These are phyloP conservation scores for Orbilia oligospora DNA, from an alignment of 2,329 filamentous ascomycete genomes.

Conservation along the genomic window DNA sequence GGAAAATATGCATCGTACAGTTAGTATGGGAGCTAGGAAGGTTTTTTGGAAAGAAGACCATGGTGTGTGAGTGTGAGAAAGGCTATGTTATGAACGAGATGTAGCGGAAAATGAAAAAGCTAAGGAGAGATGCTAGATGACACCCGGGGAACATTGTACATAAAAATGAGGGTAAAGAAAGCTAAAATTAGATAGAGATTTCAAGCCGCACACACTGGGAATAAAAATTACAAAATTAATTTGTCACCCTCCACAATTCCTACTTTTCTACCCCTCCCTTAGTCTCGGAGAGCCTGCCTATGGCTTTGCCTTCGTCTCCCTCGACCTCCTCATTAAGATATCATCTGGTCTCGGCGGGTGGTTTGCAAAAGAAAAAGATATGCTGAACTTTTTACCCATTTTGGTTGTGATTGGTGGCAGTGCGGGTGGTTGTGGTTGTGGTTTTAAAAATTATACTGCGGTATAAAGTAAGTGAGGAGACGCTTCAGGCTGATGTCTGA, in stretches of 20 bases:
- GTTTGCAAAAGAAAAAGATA: slow-evolving; percentile 35
- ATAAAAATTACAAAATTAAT: slow-evolving; percentile 51
- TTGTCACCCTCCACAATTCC: slow-evolving; percentile 11
- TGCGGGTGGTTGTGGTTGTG: slow-evolving; percentile 8
- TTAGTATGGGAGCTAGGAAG: slow-evolving; percentile 5
- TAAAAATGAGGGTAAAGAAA: slow-evolving; percentile 38
- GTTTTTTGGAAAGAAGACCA: neutral
- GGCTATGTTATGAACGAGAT: slow-evolving; percentile 36
- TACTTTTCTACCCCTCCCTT: slow-evolving; percentile 1
- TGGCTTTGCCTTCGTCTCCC: slow-evolving; percentile 2
- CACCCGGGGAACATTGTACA: slow-evolving; percentile 26
- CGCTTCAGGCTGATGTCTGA: slow-evolving; percentile 45
- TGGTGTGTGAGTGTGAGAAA: neutral
- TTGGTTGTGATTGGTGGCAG: slow-evolving; percentile 16
- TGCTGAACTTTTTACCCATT: slow-evolving; percentile 47
- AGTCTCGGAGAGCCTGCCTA: too few species aligned
- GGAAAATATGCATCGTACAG: slow-evolving; percentile 30
- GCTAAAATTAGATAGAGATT: slow-evolving; percentile 21
- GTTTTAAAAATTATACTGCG: slow-evolving; percentile 30
- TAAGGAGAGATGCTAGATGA: slow-evolving; percentile 29
- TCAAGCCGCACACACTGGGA: slow-evolving; percentile 16
- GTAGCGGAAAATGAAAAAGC: slow-evolving; percentile 11
- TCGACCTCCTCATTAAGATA: slow-evolving; percentile 50
- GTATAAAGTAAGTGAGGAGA: slow-evolving; percentile 29
- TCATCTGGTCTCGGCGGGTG: slow-evolving; percentile 14